These are phyloP conservation scores for Cryphonectria japonica DNA, from an alignment of 2,329 filamentous ascomycete species.

Conservation along the genomic window DNA sequence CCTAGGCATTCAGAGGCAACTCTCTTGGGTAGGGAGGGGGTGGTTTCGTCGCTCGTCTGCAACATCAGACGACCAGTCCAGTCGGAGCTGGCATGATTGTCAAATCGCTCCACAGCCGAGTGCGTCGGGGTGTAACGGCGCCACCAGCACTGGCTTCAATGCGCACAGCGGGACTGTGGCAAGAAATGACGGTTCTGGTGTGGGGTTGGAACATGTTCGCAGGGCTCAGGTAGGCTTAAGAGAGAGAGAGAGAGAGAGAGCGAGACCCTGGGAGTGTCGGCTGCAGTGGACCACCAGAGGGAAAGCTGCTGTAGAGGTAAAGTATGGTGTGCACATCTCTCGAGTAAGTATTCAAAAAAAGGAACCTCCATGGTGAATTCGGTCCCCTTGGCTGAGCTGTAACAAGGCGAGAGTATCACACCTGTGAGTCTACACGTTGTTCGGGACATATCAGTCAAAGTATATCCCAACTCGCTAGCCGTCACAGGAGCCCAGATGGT, in stretches of 20 bases:
- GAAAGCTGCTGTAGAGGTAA: background rate
- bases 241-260: background rate
- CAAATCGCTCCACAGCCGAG: background rate
- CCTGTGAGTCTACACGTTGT: too few species aligned
- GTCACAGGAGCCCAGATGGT: too few species aligned
- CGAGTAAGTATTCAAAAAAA: background rate
- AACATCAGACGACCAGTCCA: background rate
- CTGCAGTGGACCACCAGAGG: background rate
- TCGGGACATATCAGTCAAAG: too few species aligned
- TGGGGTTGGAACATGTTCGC: background rate
- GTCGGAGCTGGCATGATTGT: background rate
- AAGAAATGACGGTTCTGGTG: background rate
- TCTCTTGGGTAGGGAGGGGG: background rate
- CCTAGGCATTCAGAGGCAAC: background rate
- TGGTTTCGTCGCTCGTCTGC: constrained; percentile 1
- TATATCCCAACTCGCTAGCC: too few species aligned
- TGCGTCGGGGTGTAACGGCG: background rate
- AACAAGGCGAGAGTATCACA: background rate
- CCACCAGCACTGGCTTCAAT: background rate
- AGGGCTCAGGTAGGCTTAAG: background rate
- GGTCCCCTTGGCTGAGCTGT: background rate
- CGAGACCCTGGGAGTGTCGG: background rate
- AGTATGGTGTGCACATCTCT: background rate
- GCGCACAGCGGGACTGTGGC: background rate
- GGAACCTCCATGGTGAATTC: background rate